phyloP scores from a whole-genome alignment of 805 yeast species.

The Lachancea thermotolerans region DNA sequence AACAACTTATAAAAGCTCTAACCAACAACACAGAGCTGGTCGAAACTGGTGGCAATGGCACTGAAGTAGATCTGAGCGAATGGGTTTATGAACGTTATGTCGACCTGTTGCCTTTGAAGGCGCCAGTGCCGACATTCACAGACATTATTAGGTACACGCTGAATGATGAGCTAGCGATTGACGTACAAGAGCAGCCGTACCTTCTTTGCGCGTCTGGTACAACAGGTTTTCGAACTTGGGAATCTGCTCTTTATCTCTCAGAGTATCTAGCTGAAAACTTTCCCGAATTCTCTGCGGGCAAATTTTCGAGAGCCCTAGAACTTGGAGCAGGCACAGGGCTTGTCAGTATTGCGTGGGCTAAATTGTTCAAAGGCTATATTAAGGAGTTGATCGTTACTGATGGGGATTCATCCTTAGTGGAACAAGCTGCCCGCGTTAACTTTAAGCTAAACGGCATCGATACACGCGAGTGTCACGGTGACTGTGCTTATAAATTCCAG shows the following conservation, averaged over 20 bases:
- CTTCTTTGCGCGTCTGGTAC: constrained; percentile 70
- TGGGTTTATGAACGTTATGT: constrained; percentile 30
- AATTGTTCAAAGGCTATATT: constrained; percentile 8
- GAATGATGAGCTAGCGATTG: constrained; percentile 13
- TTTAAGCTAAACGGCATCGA: constrained; percentile 39
- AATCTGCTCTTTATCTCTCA: constrained; percentile 68
- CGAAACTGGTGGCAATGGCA: constrained; percentile 17
- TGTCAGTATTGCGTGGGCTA: constrained; percentile 31
- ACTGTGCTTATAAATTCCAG: constrained; percentile 24
- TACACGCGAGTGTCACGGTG: constrained; percentile 1
- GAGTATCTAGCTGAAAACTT: constrained; percentile 36
- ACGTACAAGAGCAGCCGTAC: constrained; percentile 54
- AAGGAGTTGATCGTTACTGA: constrained; percentile 24
- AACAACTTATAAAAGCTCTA: constrained; percentile 38
- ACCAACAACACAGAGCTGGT: constrained; percentile 32
- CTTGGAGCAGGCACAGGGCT: constrained; percentile 90
- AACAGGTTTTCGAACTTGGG: constrained; percentile 92
- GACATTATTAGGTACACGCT: constrained; percentile 33
- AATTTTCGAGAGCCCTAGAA: constrained; percentile 43
- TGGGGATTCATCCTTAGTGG: constrained; percentile 27
- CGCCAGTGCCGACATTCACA: constrained; percentile 21
- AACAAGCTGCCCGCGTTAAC: constrained; percentile 29
- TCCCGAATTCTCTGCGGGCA: neutral
- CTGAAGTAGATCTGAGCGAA: constrained; percentile 19
- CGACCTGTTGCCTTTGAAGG: constrained; percentile 20